These are phyloP conservation scores for Bipolaris oryzae DNA, from an alignment of 2,329 filamentous ascomycete genomes.

Conservation along the genomic window DNA sequence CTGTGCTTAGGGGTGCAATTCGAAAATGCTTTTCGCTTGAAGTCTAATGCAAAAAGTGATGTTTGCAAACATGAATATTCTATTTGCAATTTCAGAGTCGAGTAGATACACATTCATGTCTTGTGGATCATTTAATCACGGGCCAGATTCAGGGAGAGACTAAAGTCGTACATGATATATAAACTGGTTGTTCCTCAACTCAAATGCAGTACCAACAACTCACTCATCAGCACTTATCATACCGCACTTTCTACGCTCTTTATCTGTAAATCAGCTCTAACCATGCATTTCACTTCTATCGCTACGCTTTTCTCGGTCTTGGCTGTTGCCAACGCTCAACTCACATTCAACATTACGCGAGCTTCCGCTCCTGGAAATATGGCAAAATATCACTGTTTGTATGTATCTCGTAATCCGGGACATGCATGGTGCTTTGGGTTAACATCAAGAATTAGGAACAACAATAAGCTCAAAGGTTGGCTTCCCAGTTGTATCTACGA, in stretches of 20 bases:
- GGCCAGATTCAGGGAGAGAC: neutral
- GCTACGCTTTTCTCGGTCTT: slow-evolving; percentile 7
- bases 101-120: neutral
- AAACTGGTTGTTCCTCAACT: neutral
- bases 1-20: neutral
- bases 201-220: neutral
- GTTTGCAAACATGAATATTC: neutral
- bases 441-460: slow-evolving; percentile 11
- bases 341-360: slow-evolving; percentile 32
- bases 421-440: neutral
- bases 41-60: neutral
- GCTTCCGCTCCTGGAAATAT: slow-evolving; percentile 23
- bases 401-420: neutral
- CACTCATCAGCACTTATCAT: neutral
- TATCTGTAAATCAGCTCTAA: neutral
- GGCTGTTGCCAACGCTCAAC: slow-evolving; percentile 15
- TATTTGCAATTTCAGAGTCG: neutral
- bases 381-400: slow-evolving; percentile 36
- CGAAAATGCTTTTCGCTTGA: neutral
- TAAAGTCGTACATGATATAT: neutral
- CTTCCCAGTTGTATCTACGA: slow-evolving; percentile 21
- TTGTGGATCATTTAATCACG: neutral
- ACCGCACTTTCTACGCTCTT: neutral
- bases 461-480: slow-evolving; percentile 18
- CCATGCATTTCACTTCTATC: slow-evolving; percentile 9